phyloP scores from a whole-genome alignment of 2,329 filamentous ascomycete species.

The Berkeleyomyces rouxiae region DNA sequence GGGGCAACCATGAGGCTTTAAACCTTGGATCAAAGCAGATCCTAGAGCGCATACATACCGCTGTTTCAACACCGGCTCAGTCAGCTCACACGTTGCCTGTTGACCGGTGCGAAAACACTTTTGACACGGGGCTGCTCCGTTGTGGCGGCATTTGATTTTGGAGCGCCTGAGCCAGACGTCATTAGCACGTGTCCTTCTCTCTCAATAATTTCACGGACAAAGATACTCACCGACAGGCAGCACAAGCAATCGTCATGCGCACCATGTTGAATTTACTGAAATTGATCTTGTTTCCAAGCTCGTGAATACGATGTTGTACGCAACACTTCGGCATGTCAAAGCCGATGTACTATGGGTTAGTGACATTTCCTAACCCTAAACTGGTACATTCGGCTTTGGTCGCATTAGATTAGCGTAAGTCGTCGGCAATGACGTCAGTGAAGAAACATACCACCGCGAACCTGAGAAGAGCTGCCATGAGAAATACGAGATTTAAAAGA shows the following conservation, averaged over 20 bases:
- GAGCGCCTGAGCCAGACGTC: background rate
- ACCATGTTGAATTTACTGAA: slow-evolving; percentile 1
- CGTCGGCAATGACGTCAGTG: background rate
- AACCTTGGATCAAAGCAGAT: background rate
- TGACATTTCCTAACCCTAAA: background rate
- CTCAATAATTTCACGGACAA: background rate
- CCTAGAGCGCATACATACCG: background rate
- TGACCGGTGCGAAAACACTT: slow-evolving; percentile 5
- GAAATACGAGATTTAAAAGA: background rate
- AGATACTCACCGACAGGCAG: slow-evolving; percentile 6
- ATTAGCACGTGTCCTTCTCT: background rate
- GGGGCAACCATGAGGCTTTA: background rate
- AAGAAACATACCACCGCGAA: background rate
- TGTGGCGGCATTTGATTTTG: slow-evolving; percentile 12
- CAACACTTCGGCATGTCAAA: background rate
- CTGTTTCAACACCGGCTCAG: slow-evolving; percentile 1
- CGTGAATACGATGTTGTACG: background rate
- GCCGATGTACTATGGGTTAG: background rate
- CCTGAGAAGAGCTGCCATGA: background rate
- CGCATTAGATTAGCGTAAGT: background rate
- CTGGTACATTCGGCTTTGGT: background rate
- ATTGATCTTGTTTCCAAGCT: no score
- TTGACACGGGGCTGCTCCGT: slow-evolving; percentile 6
- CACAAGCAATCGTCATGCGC: slow-evolving; percentile 10
- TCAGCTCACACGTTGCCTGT: slow-evolving; percentile 5